A percentile compares a stretch with the other conserved stretches of the same genome.
These are phyloP conservation scores for Jaltomata sinuosa DNA, from an alignment of 257 asterid species.

Conservation along the genomic window DNA sequence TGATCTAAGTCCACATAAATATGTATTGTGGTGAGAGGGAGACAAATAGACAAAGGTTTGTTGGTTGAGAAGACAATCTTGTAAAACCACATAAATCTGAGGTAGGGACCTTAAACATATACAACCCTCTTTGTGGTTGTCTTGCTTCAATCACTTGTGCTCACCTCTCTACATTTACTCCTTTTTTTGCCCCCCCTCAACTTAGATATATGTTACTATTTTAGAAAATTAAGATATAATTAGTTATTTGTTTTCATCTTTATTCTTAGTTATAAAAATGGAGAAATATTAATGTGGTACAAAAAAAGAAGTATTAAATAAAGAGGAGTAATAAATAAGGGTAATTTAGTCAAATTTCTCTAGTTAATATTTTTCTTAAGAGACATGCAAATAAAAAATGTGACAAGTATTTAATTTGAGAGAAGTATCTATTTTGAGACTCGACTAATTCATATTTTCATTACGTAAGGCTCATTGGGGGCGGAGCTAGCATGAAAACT, in stretches of 20 bases:
- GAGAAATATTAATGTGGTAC: no score
- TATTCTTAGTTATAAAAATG: no score
- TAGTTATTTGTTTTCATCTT: no score
- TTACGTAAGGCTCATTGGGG: neutral
- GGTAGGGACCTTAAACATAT: neutral
- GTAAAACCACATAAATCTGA: constrained; percentile 5
- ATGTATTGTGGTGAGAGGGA: neutral
- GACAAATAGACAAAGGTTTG: constrained; percentile 27
- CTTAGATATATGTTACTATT: neutral
- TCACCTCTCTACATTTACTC: neutral
- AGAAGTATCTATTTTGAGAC: neutral
- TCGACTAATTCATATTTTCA: neutral
- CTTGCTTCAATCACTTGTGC: constrained; percentile 12
- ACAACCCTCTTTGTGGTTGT: neutral
- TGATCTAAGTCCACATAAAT: constrained; percentile 39
- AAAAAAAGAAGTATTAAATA: no score
- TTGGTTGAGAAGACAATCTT: constrained; percentile 24
- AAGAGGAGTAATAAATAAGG: no score
- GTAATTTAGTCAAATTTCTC: no score
- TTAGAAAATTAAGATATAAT: no score
- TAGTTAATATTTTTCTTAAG: no score
- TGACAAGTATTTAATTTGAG: no score
- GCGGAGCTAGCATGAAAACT: neutral
- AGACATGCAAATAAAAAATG: no score
- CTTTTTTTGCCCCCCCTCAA: no score